phyloP scores from a whole-genome alignment of 805 yeast genomes.

The Jamesozyma piceae region DNA sequence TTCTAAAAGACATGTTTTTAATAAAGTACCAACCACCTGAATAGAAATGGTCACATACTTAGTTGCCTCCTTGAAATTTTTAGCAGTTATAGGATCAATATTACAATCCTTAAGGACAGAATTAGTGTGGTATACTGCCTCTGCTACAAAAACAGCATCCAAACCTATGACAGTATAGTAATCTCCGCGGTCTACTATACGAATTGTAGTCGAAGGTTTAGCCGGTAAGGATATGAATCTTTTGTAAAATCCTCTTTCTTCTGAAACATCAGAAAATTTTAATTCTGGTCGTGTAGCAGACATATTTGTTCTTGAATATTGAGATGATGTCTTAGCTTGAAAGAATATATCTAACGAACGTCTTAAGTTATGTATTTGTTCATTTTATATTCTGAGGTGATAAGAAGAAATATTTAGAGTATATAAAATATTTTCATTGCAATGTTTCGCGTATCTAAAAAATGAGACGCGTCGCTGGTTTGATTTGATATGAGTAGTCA shows the following conservation, averaged over 20 bases:
- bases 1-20: constrained; percentile 59
- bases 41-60: constrained; percentile 67
- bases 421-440: no score
- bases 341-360: no score
- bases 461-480: no score
- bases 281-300: constrained; percentile 43
- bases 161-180: constrained; percentile 66
- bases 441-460: no score
- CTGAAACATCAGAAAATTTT: constrained; percentile 45
- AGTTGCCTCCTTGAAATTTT: constrained; percentile 29
- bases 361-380: no score
- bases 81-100: constrained; percentile 28
- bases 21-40: constrained; percentile 57
- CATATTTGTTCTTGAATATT: no score
- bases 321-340: no score
- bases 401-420: no score
- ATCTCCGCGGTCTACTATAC: constrained; percentile 76
- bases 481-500: no score
- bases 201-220: constrained; percentile 42
- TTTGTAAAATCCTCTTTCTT: constrained; percentile 40
- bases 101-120: constrained; percentile 59
- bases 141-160: constrained; percentile 80
- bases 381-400: no score
- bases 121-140: constrained; percentile 70
- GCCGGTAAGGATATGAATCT: constrained; percentile 42